Conservation (phyloP, 2,329 filamentous ascomycete species). For the Xylariales sp. region DNA sequence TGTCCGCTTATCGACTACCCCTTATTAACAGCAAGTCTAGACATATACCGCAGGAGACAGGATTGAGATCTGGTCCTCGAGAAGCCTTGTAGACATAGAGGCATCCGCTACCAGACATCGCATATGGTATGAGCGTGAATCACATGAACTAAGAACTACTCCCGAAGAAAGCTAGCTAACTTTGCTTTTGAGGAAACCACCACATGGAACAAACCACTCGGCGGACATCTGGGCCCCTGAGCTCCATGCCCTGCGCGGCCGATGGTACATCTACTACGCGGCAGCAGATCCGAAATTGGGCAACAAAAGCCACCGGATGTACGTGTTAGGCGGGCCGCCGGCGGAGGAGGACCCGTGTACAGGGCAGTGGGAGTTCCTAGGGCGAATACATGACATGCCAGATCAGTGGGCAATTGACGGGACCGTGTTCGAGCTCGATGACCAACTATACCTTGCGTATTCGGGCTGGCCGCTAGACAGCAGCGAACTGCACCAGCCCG, state of each 20-base stretch:
- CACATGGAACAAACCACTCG: slow-evolving; percentile 47
- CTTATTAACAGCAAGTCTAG: slow-evolving; percentile 39
- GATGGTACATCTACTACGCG: slow-evolving; percentile 52
- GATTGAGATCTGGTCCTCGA: slow-evolving; percentile 50
- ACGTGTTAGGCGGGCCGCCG: slow-evolving; percentile 48
- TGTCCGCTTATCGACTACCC: neutral
- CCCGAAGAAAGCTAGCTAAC: slow-evolving; percentile 1
- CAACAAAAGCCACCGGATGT: slow-evolving; percentile 51
- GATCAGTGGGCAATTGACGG: slow-evolving; percentile 51
- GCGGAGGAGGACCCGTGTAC: slow-evolving; percentile 45
- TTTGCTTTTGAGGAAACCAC: slow-evolving; percentile 44
- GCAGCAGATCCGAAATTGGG: slow-evolving; percentile 46
- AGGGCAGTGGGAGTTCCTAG: slow-evolving; percentile 50
- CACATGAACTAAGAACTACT: too few relatives aligned
- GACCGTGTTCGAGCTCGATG: slow-evolving; percentile 47
- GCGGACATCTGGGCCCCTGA: slow-evolving; percentile 51
- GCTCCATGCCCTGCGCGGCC: slow-evolving; percentile 47
- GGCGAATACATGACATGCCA: slow-evolving; percentile 46
- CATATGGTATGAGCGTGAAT: slow-evolving; percentile 46
- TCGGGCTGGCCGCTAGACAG: slow-evolving; percentile 50
- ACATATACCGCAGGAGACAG: slow-evolving; percentile 49
- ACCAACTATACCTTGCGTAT: slow-evolving; percentile 48
- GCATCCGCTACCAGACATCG: slow-evolving; percentile 41
- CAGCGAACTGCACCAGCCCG: slow-evolving; percentile 13
- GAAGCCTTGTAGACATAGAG: slow-evolving; percentile 47